Evolutionary conservation across 2,329 filamentous ascomycete species (phyloP), one percentile per base, ranked within the genome.

Genomic region (Colletotrichum navitas): DNA sequence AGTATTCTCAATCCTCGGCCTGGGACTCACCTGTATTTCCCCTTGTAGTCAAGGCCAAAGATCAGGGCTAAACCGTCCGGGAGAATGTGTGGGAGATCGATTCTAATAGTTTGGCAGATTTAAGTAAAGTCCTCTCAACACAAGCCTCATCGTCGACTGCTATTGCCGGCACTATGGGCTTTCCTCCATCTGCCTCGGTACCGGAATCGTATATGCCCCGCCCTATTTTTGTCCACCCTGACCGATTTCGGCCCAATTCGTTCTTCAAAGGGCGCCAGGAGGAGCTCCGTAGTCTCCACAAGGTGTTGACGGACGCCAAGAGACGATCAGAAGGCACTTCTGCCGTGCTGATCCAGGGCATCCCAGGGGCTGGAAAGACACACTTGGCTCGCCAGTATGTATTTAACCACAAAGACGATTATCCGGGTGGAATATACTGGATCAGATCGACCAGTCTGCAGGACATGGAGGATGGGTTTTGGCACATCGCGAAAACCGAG

Each of bases 381-480:
- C 91, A 93, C 75, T 81, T 93, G 18, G 90, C 90, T 36, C 85
- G 91, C 4, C 85, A 93, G 78, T 93, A 93, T 76, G 86, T 92
- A 39, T 92, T 90, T 75, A 79, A 83, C 5, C 87, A 92, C 75
- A 87, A 84, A 45, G 80, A 84, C 5, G 82, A 88, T 71, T 93
- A 91, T 74, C 86, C 88, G 0, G 90, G 90, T 1, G 91, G 91
- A 1, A 85, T 92, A 54, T 93, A 92, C 78, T 93, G 91, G 91
- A 85, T 93, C 21, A 86, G 90, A 60, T 89, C 90, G 11, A 91
- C 89, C 74, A 89, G 87, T 1, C 77, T 83, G 4, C 82, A 88
- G 63, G 89, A 91, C 61, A 83, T 89, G 43, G 86, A 87, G 63
- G 87, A 89, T 59, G 89, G 88, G 41, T 93, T 88, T 77, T 91